Percentiles rank a stretch among this genome's conserved stretches.
phyloP scores from a whole-genome alignment of 2,329 filamentous ascomycete species.

The Cordyceps fumosorosea region DNA sequence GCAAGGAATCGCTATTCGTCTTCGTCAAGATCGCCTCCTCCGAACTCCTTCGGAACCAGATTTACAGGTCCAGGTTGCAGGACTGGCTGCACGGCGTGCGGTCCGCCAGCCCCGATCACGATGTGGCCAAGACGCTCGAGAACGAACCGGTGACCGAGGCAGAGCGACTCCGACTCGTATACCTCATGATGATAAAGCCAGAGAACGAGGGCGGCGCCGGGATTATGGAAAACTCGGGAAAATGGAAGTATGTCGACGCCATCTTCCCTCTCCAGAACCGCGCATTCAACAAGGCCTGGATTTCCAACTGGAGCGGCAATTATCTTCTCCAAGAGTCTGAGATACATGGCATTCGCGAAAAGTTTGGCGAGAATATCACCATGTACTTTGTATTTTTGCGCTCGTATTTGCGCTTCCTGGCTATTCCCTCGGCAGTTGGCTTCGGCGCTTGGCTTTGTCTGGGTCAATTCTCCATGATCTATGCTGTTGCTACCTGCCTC shows the following conservation, averaged over 20 bases:
- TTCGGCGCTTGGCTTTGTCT: conserved; percentile 73
- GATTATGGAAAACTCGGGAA: conserved; percentile 60
- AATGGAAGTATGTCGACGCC: conserved; percentile 66
- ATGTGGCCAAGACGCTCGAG: conserved; percentile 61
- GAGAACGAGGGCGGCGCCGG: conserved; percentile 71
- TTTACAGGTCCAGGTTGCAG: conserved; percentile 81
- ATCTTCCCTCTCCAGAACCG: conserved; percentile 77
- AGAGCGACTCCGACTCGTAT: conserved; percentile 80
- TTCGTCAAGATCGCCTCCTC: conserved; percentile 77
- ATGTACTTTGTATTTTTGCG: conserved; percentile 96
- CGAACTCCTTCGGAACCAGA: conserved; percentile 66
- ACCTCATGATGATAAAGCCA: conserved; percentile 72
- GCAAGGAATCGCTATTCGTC: conserved; percentile 67
- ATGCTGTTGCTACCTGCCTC: conserved; percentile 70
- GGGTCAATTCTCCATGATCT: conserved; percentile 75
- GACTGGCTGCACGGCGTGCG: conserved; percentile 93
- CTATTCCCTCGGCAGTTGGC: conserved; percentile 76
- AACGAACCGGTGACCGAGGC: conserved; percentile 77
- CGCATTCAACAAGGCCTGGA: conserved; percentile 66
- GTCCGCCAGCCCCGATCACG: conserved; percentile 65
- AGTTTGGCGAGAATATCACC: conserved; percentile 77
- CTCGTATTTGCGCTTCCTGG: conserved; percentile 78
- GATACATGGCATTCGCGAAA: conserved; percentile 67
- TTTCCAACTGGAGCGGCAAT: conserved; percentile 68
- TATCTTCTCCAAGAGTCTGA: conserved; percentile 59